Evolutionary conservation across 306 rosid species (phyloP), one percentile per base, ranked within the genome.

Genomic region (Prunus kanzakura): DNA sequence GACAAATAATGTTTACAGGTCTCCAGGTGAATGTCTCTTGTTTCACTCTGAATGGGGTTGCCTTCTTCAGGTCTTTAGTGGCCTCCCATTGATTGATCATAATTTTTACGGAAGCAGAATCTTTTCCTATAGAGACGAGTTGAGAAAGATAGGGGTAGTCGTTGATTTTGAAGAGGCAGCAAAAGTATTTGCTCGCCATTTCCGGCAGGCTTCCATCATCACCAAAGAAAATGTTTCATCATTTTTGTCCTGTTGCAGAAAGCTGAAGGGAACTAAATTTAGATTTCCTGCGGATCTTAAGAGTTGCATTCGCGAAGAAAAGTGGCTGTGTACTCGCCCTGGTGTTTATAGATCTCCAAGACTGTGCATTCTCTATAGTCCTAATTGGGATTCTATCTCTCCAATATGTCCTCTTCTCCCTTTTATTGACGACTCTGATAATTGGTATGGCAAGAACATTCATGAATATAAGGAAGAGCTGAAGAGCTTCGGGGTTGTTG

Each of bases 251-350:
- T 84, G 90, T 67, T 87, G 18, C 61, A 86, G 85, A 57, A 18
- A 6, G 72, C 78, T 92, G 22, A 73, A 78, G 78, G 79, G 29
- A 58, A 51, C 79, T 54, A 1, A 29, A 0, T 22, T 51, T 58
- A 47, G 38, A 25, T 82, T 89, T 71, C 88, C 88, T 64, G 2
- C 25, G 1, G 82, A 77, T 14, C 82, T 90, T 32, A 65, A 46
- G 18, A 4, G 0, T 1, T 81, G 72, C 79, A 49, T 90, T 5
- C 51, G 16, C 3, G 78, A n/a, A 1, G 7, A 14, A 18, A 76
- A 84, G 69, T 92, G 97, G 97, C 71, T 92, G 91, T 72, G 80
- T 18, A 90, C 96, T 46, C 50, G 72, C 14, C 56, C 71, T 46
- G 87, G 89, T 64, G 79, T 62, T 80, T 66, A 71, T 45, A 79